Evolutionary conservation across 371 early-diverging fungal genomes (phyloP), one percentile per base, ranked within the genome.

Genomic region (Rhizomucor pusillus): DNA sequence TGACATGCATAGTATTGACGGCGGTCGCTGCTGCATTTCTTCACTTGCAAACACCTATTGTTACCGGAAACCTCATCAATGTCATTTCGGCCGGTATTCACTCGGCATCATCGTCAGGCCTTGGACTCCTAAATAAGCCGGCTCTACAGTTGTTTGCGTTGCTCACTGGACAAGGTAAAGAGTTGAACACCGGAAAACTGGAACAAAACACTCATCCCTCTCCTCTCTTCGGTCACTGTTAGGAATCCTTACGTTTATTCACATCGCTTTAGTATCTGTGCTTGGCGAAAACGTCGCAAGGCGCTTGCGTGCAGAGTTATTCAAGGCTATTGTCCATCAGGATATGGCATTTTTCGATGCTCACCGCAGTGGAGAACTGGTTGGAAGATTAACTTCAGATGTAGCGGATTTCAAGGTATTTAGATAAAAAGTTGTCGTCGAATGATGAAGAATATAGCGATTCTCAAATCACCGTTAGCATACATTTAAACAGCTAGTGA

Each of bases 271-370:
- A 43, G 90, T 91, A 14, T 70, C 90, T 3, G 57, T 73, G 4
- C 77, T 91, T 52, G 91, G 91, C 29, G 92, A 91, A 59, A 82
- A 79, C 34, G 65, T 91, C 0, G 79, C 86, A 9, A 59, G 63
- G 47, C 73, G 90, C 7, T 60, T 90, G 50, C 74, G 84, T 10
- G 47, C 58, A 5, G 64, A 79, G 34, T 69, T 90, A 16, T 85
- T 84, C 49, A 36, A 55, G 0, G 62, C 84, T 33, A 77, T 91
- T 25, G 57, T 92, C 35, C 53, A 47, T 47, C 88, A 89, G 62
- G 90, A 90, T 55, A 79, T 90, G 60, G 70, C 75, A 9, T 88
- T 90, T 65, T 90, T 91, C 65, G 92, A 92, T 62, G 51, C 54
- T 5, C 71, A 83, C 49, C 76, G 79, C 40, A 79, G 82, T 41